Percentiles rank a stretch among this genome's conserved stretches.
These are phyloP conservation scores for Polyplosphaeria fusca DNA, from an alignment of 495 filamentous ascomycete species.

Conservation along the genomic window DNA sequence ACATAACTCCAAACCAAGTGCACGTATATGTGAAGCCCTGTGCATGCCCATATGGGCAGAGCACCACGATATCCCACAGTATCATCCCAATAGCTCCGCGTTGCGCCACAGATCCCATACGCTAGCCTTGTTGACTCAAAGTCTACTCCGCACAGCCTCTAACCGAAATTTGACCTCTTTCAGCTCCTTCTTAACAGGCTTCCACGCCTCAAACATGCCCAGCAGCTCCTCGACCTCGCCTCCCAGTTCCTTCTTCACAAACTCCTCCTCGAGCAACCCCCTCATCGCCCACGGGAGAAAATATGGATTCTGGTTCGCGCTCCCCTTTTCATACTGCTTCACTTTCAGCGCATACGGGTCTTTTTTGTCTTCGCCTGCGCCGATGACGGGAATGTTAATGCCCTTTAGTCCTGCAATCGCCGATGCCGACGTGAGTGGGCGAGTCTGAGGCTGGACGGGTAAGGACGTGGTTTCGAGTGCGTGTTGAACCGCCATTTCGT, in stretches of 20 bases:
- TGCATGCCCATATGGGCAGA: too few species aligned
- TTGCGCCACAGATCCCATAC: too few species aligned
- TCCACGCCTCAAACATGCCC: conserved; percentile 90
- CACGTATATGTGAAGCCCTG: too few species aligned
- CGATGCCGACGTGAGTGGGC: conserved; percentile 13
- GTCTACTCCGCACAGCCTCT: conserved; percentile 83
- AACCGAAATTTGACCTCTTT: conserved; percentile 96
- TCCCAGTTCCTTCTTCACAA: conserved; percentile 74
- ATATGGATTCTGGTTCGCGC: conserved; percentile 66
- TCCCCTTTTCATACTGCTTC: conserved; percentile 30
- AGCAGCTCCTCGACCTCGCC: conserved; percentile 76
- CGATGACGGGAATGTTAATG: conserved; percentile 5
- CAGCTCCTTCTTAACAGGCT: conserved; percentile 78
- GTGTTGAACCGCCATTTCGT: conserved; percentile 79
- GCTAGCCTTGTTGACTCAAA: conserved; percentile 44
- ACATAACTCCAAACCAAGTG: too few species aligned
- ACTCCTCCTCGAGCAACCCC: conserved; percentile 86
- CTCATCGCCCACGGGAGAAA: conserved; percentile 92
- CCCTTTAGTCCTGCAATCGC: conserved; percentile 1
- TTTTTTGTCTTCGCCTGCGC: conserved; percentile 40
- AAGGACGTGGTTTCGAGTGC: conserved; percentile 73
- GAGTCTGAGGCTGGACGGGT: conserved; percentile 7
- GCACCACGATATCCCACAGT: too few species aligned
- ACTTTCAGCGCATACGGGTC: conserved; percentile 33
- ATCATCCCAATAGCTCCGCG: too few species aligned